Conservation (phyloP, 129 eudicot genomes). For the Pseudognaphalium luteoalbum region DNA sequence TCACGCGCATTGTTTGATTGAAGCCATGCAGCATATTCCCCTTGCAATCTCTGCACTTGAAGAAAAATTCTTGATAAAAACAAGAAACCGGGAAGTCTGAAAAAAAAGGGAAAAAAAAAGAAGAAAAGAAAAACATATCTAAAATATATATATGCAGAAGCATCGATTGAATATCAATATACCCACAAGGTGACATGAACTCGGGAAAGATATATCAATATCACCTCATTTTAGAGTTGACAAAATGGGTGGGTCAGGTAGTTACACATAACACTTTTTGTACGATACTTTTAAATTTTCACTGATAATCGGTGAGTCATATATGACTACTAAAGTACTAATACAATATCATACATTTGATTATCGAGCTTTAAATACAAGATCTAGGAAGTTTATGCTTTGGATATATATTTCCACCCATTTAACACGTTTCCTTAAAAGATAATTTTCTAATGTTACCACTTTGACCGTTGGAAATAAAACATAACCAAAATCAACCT, state of each 20-base stretch:
- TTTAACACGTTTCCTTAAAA: background rate
- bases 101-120: too few relatives aligned
- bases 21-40: constrained; percentile 69
- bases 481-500: background rate
- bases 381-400: background rate
- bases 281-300: too few relatives aligned
- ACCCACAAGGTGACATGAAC: background rate
- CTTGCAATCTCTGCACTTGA: constrained; percentile 49
- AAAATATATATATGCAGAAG: background rate
- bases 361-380: too few relatives aligned
- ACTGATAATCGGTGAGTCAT: too few relatives aligned
- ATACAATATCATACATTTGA: too few relatives aligned
- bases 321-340: too few relatives aligned
- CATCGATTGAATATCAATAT: too few relatives aligned
- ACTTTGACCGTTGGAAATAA: background rate
- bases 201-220: background rate
- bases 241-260: too few relatives aligned
- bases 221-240: too few relatives aligned
- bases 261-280: too few relatives aligned
- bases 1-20: constrained; percentile 60
- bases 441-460: background rate
- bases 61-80: background rate
- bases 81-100: background rate
- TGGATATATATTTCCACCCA: background rate
- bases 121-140: background rate